Base-by-base conservation (phyloP, 2,329 filamentous ascomycete species). In the Nemania bipapillata region DNA sequence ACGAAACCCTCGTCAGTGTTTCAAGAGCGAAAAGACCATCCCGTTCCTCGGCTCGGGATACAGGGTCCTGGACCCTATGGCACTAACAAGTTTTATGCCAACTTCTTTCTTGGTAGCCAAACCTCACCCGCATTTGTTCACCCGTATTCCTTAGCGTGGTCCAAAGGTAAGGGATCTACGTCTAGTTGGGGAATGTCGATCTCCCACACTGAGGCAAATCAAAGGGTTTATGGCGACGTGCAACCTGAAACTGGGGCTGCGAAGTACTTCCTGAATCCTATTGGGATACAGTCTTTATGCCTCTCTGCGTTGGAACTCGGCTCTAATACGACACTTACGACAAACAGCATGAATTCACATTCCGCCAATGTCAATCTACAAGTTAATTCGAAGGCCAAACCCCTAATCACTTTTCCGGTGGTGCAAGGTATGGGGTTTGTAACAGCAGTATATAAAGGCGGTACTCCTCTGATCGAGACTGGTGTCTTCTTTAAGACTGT, bases 381-480 rank as follows among this genome's bases (percentile, higher is more conserved):
- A 58, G 84, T 85, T 2, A 81, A 84, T 24, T 76, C 79, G n/a
- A 82, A 83, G 2, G 84, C 86, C 7, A 78, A 83, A 1, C 86
- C 91, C 0, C 83, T 86, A 1, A 86, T 98, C 22, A 90, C 88
- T 0, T 93, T 97, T 72, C 94, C 94, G 0, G 77, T 97, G 7
- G 89, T 97, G 0, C 95, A 98, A 77, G 96, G 96, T 11, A 96
- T 96, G 89, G 91, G 89, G 0, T 97, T 94, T 74, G 84, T 97
- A 20, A 97, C 94, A 4, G 94, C 86, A 0, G 79, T 91, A 20
- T 98, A 94, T 80, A 85, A 84, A 62, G 88, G 89, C 32, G 85
- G 89, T 0, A 90, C 88, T 7, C 95, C 95, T 0, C 77, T 90
- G 3, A 85, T 98, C 50, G 89, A 94, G 73, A 91, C 90, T 24